phyloP scores from a whole-genome alignment of 768 basidiomycete species.

The Psilocybe tampanensis region DNA sequence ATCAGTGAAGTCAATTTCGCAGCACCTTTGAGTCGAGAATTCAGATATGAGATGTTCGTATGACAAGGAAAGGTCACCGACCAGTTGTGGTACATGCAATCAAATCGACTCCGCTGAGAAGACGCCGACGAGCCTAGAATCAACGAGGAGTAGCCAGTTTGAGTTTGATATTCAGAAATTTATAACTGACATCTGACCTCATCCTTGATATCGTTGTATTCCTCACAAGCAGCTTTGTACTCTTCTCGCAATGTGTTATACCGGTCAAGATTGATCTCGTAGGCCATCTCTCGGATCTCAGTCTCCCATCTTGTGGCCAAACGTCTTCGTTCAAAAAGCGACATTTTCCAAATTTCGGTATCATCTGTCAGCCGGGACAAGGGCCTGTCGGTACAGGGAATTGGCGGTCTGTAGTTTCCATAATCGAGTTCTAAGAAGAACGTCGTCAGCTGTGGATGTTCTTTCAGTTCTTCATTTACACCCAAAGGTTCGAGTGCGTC shows the following conservation, averaged over 20 bases:
- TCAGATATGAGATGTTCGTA: not conserved
- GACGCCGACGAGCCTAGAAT: conserved; percentile 52
- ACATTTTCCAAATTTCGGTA: conserved; percentile 56
- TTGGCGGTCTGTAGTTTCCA: not conserved
- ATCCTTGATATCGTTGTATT: conserved; percentile 49
- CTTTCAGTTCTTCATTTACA: not conserved
- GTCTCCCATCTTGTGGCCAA: conserved; percentile 51
- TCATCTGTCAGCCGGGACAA: conserved; percentile 28
- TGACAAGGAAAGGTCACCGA: conserved; percentile 21
- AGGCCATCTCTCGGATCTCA: conserved; percentile 34
- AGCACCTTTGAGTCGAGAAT: conserved; percentile 4
- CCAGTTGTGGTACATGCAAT: conserved; percentile 82
- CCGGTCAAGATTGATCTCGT: conserved; percentile 29
- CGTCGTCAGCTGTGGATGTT: not conserved
- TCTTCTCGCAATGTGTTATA: conserved; percentile 39
- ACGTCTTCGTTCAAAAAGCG: conserved; percentile 44
- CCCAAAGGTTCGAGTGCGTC: not conserved
- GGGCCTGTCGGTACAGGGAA: not conserved
- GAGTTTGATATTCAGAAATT: not conserved
- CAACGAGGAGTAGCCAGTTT: not conserved
- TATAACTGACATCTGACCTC: conserved; percentile 44
- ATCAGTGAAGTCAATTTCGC: conserved; percentile 14
- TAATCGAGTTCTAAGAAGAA: conserved; percentile 7
- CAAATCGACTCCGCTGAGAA: conserved; percentile 57
- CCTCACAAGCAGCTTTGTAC: conserved; percentile 34